phyloP scores from a whole-genome alignment of 1,284 basidiomycete species.

The Trichosporon ovoides region DNA sequence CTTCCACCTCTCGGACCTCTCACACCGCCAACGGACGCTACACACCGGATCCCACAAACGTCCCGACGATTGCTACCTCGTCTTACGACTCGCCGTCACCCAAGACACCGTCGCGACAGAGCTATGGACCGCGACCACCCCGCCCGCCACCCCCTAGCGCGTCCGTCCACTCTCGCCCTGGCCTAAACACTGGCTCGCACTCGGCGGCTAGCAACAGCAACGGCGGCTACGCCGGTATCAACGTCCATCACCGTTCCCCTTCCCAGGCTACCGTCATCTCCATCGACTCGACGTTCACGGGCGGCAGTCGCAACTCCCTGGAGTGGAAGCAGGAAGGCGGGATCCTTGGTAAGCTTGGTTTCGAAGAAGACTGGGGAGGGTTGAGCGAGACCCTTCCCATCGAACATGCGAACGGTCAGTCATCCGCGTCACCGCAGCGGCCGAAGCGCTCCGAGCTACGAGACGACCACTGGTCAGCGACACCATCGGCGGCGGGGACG shows the following conservation, averaged over 20 bases:
- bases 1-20: background rate
- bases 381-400: background rate
- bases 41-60: background rate
- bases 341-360: constrained; percentile 17
- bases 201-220: background rate
- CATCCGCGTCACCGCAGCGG: constrained; percentile 1
- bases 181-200: background rate
- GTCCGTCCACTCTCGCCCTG: background rate
- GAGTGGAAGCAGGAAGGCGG: constrained; percentile 21
- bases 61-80: background rate
- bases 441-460: constrained; percentile 2
- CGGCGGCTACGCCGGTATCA: background rate
- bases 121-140: background rate
- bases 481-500: background rate
- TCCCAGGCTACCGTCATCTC: constrained; percentile 18
- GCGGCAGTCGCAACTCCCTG: background rate
- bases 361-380: constrained; percentile 16
- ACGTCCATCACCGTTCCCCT: background rate
- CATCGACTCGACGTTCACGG: constrained; percentile 17
- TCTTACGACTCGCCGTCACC: background rate
- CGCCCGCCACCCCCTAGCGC: background rate
- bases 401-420: background rate
- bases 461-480: background rate
- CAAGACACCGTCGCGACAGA: constrained; percentile 1
- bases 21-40: background rate